A percentile compares a stretch with the other conserved stretches of the same genome.
Evolutionary conservation across 139 green algal species (phyloP).

Genomic region (Monoraphidium neglectum): DNA sequence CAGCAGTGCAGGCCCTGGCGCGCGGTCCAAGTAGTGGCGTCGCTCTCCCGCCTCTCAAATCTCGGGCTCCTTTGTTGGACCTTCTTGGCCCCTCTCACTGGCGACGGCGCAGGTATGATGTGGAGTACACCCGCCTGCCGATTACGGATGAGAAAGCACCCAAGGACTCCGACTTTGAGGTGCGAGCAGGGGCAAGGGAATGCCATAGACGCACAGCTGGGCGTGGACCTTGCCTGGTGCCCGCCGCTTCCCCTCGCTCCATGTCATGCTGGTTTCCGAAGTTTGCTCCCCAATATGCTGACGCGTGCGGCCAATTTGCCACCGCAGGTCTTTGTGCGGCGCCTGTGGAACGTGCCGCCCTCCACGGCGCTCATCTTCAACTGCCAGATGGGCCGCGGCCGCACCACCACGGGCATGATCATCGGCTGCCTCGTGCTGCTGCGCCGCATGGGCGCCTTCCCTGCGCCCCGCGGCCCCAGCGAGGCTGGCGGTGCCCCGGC

Average conservation of each 20-base stretch:
- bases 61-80: too few species aligned
- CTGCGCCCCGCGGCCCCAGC: background rate
- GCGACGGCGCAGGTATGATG: constrained; percentile 65
- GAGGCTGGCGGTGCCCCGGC: background rate
- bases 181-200: constrained; percentile 31
- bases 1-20: too few species aligned
- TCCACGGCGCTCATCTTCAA: constrained; percentile 92
- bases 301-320: background rate
- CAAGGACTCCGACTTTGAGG: constrained; percentile 75
- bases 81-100: background rate
- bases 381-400: constrained; percentile 95
- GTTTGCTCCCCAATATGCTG: background rate
- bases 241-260: too few species aligned
- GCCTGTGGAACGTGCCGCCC: constrained; percentile 60
- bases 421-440: constrained; percentile 87
- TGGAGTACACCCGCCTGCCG: constrained; percentile 92
- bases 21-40: too few species aligned
- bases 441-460: constrained; percentile 48
- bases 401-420: constrained; percentile 91
- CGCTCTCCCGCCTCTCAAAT: too few species aligned
- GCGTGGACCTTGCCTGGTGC: too few species aligned
- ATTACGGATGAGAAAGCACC: constrained; percentile 97
- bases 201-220: background rate
- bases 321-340: constrained; percentile 54
- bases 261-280: background rate